Evolutionary conservation across 139 green algal genomes (phyloP).

Genomic region (Haematococcus sp.): DNA sequence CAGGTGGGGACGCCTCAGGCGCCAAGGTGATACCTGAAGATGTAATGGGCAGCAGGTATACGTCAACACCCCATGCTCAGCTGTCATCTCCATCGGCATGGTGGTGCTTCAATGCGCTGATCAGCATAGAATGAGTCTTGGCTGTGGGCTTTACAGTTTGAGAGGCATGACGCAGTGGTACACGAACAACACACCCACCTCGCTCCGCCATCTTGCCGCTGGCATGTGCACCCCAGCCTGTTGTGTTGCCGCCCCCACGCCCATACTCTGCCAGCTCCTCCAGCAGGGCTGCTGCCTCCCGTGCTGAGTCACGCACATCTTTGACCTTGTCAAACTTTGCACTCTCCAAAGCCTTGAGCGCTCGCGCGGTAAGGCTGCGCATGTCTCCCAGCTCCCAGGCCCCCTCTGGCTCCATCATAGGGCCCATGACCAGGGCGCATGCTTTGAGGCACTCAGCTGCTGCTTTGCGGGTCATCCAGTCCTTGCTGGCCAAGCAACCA

Average conservation of each 20-base stretch:
- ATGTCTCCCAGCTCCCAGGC: slow-evolving; percentile 19
- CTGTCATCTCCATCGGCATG: no score
- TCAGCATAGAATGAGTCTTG: no score
- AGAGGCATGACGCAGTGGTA: no score
- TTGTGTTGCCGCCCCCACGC: slow-evolving; percentile 13
- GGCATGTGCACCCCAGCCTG: slow-evolving; percentile 29
- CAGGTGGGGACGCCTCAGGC: no score
- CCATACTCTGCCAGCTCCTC: slow-evolving; percentile 35
- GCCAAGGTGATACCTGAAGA: no score
- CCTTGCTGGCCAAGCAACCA: slow-evolving; percentile 24
- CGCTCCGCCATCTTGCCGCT: not conserved
- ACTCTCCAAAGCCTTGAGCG: slow-evolving; percentile 21
- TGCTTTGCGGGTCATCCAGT: slow-evolving; percentile 33
- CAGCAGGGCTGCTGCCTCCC: slow-evolving; percentile 23
- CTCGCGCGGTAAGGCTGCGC: slow-evolving; percentile 17
- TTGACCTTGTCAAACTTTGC: slow-evolving; percentile 47
- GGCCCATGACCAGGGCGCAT: slow-evolving; percentile 38
- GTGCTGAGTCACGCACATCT: slow-evolving; percentile 35
- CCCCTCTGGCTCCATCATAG: slow-evolving; percentile 35
- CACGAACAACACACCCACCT: no score
- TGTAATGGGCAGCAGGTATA: no score
- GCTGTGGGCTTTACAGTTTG: no score
- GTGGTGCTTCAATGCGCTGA: no score
- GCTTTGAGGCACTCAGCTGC: slow-evolving; percentile 37
- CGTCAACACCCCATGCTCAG: no score